These are phyloP conservation scores for Fraxinus pennsylvanica DNA, from an alignment of 257 asterid genomes.

Conservation along the genomic window DNA sequence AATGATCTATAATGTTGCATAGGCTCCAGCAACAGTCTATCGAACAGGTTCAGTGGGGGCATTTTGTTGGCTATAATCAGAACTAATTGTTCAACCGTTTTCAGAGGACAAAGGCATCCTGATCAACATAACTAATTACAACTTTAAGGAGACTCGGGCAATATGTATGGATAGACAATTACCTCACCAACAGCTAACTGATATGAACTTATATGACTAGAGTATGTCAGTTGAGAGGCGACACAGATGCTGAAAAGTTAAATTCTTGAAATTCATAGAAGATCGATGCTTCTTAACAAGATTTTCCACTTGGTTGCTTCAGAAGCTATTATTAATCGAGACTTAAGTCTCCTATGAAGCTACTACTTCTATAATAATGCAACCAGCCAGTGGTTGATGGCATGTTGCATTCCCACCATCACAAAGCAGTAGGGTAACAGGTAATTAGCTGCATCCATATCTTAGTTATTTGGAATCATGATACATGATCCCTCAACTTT, in stretches of 20 bases:
- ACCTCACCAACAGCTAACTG: not conserved
- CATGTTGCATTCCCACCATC: not conserved
- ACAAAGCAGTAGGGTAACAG: not conserved
- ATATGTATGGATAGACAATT: no score
- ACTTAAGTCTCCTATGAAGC: not conserved
- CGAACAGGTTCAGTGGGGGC: no score
- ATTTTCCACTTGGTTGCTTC: not conserved
- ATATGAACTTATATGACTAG: not conserved
- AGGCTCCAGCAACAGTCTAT: no score
- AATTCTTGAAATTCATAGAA: not conserved
- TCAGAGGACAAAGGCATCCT: no score
- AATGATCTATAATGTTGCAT: no score
- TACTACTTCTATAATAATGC: not conserved
- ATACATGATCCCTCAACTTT: conserved; percentile 3
- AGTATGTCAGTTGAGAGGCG: not conserved
- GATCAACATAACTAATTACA: not conserved
- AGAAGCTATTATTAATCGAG: not conserved
- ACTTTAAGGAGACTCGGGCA: not conserved
- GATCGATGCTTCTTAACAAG: not conserved
- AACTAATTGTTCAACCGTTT: no score
- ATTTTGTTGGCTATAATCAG: no score
- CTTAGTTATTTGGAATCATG: not conserved
- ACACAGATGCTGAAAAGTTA: not conserved
- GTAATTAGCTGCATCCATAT: not conserved
- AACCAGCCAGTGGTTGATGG: not conserved